phyloP scores from a whole-genome alignment of 495 filamentous ascomycete species.

The Hypoxylon cercidicola region DNA sequence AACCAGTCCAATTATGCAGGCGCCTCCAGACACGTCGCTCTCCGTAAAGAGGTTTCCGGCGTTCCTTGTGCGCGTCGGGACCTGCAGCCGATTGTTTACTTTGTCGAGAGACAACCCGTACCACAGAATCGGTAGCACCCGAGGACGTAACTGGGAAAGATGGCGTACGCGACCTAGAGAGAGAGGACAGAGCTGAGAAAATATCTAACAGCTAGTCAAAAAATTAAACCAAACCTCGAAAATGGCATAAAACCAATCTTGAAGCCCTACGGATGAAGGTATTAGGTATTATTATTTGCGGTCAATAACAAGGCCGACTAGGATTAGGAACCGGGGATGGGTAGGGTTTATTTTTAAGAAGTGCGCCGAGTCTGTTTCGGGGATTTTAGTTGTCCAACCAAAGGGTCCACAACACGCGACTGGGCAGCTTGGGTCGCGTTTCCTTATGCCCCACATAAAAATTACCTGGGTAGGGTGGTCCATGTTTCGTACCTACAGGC shows the following conservation, averaged over 20 bases:
- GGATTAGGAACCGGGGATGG: constrained; percentile 29
- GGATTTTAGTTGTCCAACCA: constrained; percentile 27
- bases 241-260: constrained; percentile 14
- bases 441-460: constrained; percentile 14
- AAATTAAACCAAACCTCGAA: constrained; percentile 15
- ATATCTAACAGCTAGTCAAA: constrained; percentile 28
- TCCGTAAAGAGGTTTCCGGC: constrained; percentile 20
- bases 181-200: neutral
- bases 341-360: constrained; percentile 38
- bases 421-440: constrained; percentile 33
- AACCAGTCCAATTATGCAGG: constrained; percentile 17
- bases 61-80: constrained; percentile 36
- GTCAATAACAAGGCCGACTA: constrained; percentile 34
- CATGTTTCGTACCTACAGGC: too few relatives aligned
- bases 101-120: constrained; percentile 13
- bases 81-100: constrained; percentile 39
- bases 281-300: constrained; percentile 39
- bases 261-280: constrained; percentile 29
- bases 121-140: constrained; percentile 11
- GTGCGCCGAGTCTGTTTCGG: constrained; percentile 16
- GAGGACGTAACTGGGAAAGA: constrained; percentile 11
- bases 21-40: constrained; percentile 20
- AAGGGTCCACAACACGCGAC: constrained; percentile 17
- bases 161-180: constrained; percentile 15
- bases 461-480: neutral